phyloP scores from a whole-genome alignment of 179 eudicot genomes.

The Silene noctiflora region DNA sequence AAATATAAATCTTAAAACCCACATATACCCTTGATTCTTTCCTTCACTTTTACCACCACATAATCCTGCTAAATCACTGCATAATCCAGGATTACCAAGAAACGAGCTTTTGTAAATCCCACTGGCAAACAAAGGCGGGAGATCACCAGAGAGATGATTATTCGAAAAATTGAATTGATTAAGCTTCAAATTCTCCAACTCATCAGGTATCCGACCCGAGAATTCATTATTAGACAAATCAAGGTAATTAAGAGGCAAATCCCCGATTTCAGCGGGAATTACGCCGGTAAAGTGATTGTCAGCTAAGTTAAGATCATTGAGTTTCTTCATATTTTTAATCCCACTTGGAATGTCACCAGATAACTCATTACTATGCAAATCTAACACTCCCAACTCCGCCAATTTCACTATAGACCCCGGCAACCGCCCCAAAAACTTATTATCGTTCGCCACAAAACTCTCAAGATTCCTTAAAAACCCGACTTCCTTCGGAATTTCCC shows the following conservation, averaged over 20 bases:
- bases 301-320: constrained; percentile 61
- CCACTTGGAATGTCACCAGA: constrained; percentile 58
- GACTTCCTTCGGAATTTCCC: constrained; percentile 52
- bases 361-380: constrained; percentile 50
- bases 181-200: constrained; percentile 62
- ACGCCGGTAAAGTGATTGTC: constrained; percentile 50
- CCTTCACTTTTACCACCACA: constrained; percentile 35
- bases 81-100: constrained; percentile 76
- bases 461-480: constrained; percentile 43
- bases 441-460: constrained; percentile 42
- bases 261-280: constrained; percentile 62
- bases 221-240: constrained; percentile 67
- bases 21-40: constrained; percentile 36
- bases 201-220: constrained; percentile 56
- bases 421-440: constrained; percentile 49
- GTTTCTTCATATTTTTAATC: constrained; percentile 46
- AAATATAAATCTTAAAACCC: constrained; percentile 57
- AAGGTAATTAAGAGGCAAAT: constrained; percentile 57
- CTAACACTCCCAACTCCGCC: constrained; percentile 41
- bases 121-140: constrained; percentile 57
- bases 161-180: constrained; percentile 66
- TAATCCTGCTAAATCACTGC: constrained; percentile 56
- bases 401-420: constrained; percentile 45
- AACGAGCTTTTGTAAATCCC: constrained; percentile 55
- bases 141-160: constrained; percentile 56